These are phyloP conservation scores for Yamadazyma insecticola DNA, from an alignment of 805 yeast species.

Conservation along the genomic window DNA sequence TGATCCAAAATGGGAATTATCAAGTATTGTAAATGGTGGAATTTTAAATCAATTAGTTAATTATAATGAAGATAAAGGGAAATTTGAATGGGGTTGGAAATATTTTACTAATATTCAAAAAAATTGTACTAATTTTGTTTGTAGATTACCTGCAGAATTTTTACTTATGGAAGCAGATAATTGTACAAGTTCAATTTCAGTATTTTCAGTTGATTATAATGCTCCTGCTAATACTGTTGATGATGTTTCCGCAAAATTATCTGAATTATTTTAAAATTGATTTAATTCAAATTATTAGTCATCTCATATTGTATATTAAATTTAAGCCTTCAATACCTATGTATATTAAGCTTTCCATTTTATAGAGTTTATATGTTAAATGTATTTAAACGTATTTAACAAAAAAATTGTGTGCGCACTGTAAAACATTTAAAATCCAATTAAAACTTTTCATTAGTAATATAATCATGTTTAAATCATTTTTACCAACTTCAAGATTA, in stretches of 20 bases:
- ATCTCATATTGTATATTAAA: no score
- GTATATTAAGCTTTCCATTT: no score
- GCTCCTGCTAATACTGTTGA: conserved; percentile 29
- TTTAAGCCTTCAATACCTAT: no score
- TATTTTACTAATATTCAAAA: conserved; percentile 14
- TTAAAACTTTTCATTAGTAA: neutral
- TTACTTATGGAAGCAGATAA: conserved; percentile 21
- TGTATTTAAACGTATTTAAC: no score
- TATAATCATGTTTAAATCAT: neutral
- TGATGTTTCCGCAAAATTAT: no score
- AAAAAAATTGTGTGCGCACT: no score
- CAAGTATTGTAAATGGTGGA: conserved; percentile 45
- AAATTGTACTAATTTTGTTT: conserved; percentile 23
- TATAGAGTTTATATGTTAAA: no score
- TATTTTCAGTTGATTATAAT: conserved; percentile 43
- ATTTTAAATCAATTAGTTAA: conserved; percentile 25
- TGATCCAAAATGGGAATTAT: conserved; percentile 38
- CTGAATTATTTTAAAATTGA: no score
- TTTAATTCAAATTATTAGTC: no score
- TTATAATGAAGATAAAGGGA: conserved; percentile 36
- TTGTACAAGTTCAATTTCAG: conserved; percentile 42
- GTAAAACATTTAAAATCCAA: no score
- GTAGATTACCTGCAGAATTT: conserved; percentile 39
- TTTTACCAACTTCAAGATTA: conserved; percentile 4
- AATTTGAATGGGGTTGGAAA: conserved; percentile 13